Percentiles rank a stretch among this genome's conserved stretches.
These are phyloP conservation scores for Porphyra umbilicalis DNA, from an alignment of 31 red algal genomes.

Conservation along the genomic window DNA sequence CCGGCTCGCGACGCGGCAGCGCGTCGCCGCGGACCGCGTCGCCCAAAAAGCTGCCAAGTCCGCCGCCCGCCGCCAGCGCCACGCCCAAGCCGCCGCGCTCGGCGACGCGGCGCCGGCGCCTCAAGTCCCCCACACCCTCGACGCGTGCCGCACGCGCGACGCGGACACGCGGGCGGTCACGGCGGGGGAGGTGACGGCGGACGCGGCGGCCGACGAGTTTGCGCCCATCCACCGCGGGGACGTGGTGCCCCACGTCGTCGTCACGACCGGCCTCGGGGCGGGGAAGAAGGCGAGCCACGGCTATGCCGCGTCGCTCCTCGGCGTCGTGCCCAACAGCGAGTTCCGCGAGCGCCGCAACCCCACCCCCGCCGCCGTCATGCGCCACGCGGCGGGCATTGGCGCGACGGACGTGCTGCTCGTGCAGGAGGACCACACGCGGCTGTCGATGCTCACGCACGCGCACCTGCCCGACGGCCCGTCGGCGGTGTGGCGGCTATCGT, in stretches of 20 bases:
- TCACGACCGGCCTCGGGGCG: constrained; percentile 63
- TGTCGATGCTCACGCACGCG: constrained; percentile 53
- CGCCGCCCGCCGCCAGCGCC: constrained; percentile 31
- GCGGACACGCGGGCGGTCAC: constrained; percentile 29
- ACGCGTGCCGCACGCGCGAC: constrained; percentile 40
- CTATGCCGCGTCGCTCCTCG: constrained; percentile 59
- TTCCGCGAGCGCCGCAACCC: constrained; percentile 60
- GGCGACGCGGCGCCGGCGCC: constrained; percentile 34
- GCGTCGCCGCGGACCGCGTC: not conserved
- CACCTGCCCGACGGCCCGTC: constrained; percentile 74
- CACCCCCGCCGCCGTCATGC: constrained; percentile 28
- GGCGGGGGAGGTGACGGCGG: constrained; percentile 28
- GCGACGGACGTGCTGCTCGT: constrained; percentile 78
- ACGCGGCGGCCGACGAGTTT: constrained; percentile 61
- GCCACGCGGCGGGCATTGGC: constrained; percentile 18
- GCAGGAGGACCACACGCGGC: constrained; percentile 35
- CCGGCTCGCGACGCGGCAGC: not conserved
- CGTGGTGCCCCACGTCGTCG: constrained; percentile 39
- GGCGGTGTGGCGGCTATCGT: constrained; percentile 78
- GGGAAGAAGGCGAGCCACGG: constrained; percentile 34
- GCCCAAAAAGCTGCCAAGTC: constrained; percentile 26
- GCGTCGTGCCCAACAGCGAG: constrained; percentile 46
- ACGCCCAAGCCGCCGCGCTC: constrained; percentile 11
- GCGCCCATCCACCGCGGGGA: constrained; percentile 42
- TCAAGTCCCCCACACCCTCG: constrained; percentile 45